These are phyloP conservation scores for Pezicula carpinea DNA, from an alignment of 2,329 filamentous ascomycete species.

Conservation along the genomic window DNA sequence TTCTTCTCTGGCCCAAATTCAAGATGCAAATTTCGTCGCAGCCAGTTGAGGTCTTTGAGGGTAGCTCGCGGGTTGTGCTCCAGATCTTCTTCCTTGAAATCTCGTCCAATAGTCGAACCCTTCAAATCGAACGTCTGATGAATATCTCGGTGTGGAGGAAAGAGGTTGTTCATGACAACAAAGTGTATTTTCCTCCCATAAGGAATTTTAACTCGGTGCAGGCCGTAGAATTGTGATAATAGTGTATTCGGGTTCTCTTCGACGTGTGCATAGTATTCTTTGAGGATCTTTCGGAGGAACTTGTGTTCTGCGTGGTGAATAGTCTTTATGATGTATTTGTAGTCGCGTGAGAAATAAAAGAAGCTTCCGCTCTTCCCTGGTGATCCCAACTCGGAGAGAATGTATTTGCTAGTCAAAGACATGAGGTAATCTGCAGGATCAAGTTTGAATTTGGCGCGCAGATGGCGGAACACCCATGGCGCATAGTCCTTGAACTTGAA, in stretches of 20 bases:
- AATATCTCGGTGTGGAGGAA: slow-evolving; percentile 94
- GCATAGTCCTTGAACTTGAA: slow-evolving; percentile 99
- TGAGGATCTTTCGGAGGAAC: slow-evolving; percentile 76
- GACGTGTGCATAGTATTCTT: slow-evolving; percentile 92
- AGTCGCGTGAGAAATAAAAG: slow-evolving; percentile 98
- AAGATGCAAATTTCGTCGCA: slow-evolving; percentile 77
- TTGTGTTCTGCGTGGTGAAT: slow-evolving; percentile 95
- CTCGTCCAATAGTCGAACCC: slow-evolving; percentile 88
- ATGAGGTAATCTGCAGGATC: slow-evolving; percentile 98
- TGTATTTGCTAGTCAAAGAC: slow-evolving; percentile 97
- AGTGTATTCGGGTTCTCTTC: slow-evolving; percentile 92
- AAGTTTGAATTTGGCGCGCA: slow-evolving; percentile 81
- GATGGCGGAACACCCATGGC: slow-evolving; percentile 96
- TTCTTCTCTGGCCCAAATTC: slow-evolving; percentile 90
- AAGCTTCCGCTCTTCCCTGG: slow-evolving; percentile 98
- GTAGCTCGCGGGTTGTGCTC: slow-evolving; percentile 88
- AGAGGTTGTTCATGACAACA: slow-evolving; percentile 99
- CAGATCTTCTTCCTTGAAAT: slow-evolving; percentile 84
- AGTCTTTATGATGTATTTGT: slow-evolving; percentile 99
- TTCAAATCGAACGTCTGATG: slow-evolving; percentile 97
- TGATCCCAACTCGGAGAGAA: slow-evolving; percentile 92
- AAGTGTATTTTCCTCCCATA: slow-evolving; percentile 99
- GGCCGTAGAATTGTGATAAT: slow-evolving; percentile 93
- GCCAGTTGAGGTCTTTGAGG: slow-evolving; percentile 94
- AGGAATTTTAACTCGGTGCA: slow-evolving; percentile 96